Conservation (phyloP, 2,329 filamentous ascomycete species). For the Grosmannia penicillata region DNA sequence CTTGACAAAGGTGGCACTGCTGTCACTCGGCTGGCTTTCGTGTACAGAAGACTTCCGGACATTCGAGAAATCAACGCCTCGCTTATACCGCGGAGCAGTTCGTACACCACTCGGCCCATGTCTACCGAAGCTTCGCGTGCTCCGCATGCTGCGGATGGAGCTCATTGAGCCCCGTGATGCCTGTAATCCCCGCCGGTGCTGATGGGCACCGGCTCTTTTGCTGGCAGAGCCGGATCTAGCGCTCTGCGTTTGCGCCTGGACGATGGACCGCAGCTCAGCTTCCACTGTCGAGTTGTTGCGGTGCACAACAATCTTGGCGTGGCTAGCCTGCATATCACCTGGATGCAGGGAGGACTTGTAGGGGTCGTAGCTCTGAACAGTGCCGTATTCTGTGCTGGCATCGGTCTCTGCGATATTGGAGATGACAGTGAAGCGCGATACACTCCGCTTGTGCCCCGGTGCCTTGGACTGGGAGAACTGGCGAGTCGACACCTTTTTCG, state of each 20-base stretch:
- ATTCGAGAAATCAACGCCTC: slow-evolving; percentile 39
- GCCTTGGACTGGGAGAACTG: slow-evolving; percentile 35
- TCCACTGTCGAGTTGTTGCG: slow-evolving; percentile 25
- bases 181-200: slow-evolving; percentile 16
- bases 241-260: slow-evolving; percentile 8
- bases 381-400: slow-evolving; percentile 24
- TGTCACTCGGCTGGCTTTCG: slow-evolving; percentile 5
- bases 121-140: slow-evolving; percentile 16
- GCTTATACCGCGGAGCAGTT: slow-evolving; percentile 30
- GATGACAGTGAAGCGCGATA: slow-evolving; percentile 51
- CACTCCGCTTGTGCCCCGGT: slow-evolving; percentile 34
- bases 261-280: slow-evolving; percentile 20
- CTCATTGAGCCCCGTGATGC: slow-evolving; percentile 28
- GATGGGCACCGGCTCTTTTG: slow-evolving; percentile 12
- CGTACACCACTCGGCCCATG: slow-evolving; percentile 23
- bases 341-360: slow-evolving; percentile 51
- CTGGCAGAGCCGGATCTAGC: slow-evolving; percentile 4
- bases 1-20: neutral
- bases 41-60: slow-evolving; percentile 22
- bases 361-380: slow-evolving; percentile 62
- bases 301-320: slow-evolving; percentile 56
- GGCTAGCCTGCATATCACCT: slow-evolving; percentile 34
- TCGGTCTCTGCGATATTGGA: slow-evolving; percentile 41
- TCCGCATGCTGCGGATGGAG: slow-evolving; percentile 23
- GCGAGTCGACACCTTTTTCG: slow-evolving; percentile 47